Evolutionary conservation across 2,329 filamentous ascomycete species (phyloP), one percentile per base, ranked within the genome.

Genomic region (Fusarium foetens): DNA sequence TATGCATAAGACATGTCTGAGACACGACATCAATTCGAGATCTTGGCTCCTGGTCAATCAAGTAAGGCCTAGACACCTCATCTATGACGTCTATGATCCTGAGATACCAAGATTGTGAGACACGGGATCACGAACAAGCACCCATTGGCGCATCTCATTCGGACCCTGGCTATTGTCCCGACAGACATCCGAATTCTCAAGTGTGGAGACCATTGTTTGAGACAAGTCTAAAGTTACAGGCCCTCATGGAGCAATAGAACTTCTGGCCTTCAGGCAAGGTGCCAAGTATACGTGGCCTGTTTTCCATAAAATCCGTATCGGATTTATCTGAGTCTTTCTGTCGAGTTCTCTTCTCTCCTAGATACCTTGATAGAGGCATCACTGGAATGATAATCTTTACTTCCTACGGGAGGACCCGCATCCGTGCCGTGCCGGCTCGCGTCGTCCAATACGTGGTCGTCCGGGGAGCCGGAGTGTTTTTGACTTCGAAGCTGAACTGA

Each of bases 261-360:
- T 5, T 10, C 16, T 14, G 6, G 10, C 16, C 35, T 36, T 17
- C 4, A 36, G 35, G 16, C 16, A 17, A 10, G 16, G 9, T 19
- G 8, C 35, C 3, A 36, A 36, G 5, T 8, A 53, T 17, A 23
- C 19, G 13, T 27, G 10, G 16, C 10, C 35, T 19, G 9, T 10
- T 10, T 1, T 36, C 35, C 17, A 19, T 10, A 11, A 3, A 14
- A 17, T 17, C 4, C 2, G 3, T 10, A 7, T 19, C 10, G 2
- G 11, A 19, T 8, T 6, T 23, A 19, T 8, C 11, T n/a, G 2
- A 8, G 9, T 31, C 27, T 31, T 17, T 27, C 3, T 14, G 8
- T 19, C 29, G 6, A 14, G 6, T 14, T 19, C 6, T 35, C n/a
- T 19, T 33, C 12, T 25, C 33, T 8, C 16, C 7, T 23, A 2